Evolutionary conservation across 805 yeast species (phyloP), one percentile per base, ranked within the genome.

Genomic region (Nakazawaea ambrosiae): DNA sequence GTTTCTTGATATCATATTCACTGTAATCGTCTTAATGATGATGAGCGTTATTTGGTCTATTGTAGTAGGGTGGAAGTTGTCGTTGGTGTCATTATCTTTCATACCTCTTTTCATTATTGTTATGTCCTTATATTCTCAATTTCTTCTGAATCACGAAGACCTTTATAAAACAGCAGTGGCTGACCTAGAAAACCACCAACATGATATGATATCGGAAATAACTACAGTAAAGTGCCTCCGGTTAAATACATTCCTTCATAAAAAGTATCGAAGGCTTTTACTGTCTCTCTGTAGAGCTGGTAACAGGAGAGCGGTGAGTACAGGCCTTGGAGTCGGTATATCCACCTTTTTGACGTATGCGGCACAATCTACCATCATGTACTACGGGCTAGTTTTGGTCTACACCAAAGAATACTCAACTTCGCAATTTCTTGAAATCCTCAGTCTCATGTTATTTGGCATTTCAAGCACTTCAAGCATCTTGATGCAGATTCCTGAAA

Each of bases 21-120:
- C 80, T 9, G 67, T 84, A 27, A 34, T 72, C 2, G 61, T 76
- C 0, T 66, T 87, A 33, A 61, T 81, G 0, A 27, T 63, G 0
- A 57, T 77, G 20, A 94, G 96, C 4, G 44, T 79, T 4, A 61
- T 75, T 5, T 92, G 97, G 97, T 78, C 96, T 0, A 44, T 87
- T 1, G 68, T 67, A 0, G 54, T 68, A 9, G 96, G 96, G 0
- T 92, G 97, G 97, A 83, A 81, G 49, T 60, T 92, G 29, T 74
- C 96, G 2, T 59, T 90, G 8, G 92, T 86, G 2, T 94, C 95
- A 2, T 49, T 89, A 9, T 70, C 95, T 0, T 65, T 88, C 54
- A 68, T 83, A 11, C 94, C 96, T 0, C 45, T 78, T 10, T 75
- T 84, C 35, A 48, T 73, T 0, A 19, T 73, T 0, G 49, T 76